Evolutionary conservation across 78 protist species (phyloP).

Genomic region (Cavenderia fasciculata): DNA sequence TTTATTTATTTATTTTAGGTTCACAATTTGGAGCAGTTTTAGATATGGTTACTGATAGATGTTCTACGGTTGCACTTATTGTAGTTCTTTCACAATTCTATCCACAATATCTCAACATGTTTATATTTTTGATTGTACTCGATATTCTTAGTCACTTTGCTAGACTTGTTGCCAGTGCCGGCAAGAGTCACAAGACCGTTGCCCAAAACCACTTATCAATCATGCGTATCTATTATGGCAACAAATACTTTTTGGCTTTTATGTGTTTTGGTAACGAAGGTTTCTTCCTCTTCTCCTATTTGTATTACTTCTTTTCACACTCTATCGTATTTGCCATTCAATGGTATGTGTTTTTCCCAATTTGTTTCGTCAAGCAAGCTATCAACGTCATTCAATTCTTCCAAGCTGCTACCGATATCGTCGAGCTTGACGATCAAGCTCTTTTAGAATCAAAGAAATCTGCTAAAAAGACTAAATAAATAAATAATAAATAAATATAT

Average conservation of each 20-base stretch:
- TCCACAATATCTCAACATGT: slow-evolving; percentile 14
- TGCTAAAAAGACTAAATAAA: too few relatives aligned
- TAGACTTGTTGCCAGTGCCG: slow-evolving; percentile 77
- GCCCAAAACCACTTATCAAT: slow-evolving; percentile 41
- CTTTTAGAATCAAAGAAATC: too few relatives aligned
- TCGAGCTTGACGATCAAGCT: slow-evolving; percentile 44
- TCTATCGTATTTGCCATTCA: background rate
- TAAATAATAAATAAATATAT: too few relatives aligned
- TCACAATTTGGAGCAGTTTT: slow-evolving; percentile 90
- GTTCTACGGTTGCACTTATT: slow-evolving; percentile 82
- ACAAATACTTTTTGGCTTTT: slow-evolving; percentile 75
- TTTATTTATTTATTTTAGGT: slow-evolving; percentile 32
- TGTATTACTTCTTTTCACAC: slow-evolving; percentile 37
- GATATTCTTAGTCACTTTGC: slow-evolving; percentile 86
- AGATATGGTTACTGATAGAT: slow-evolving; percentile 93
- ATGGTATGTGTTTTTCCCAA: slow-evolving; percentile 68
- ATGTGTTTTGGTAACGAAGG: slow-evolving; percentile 77
- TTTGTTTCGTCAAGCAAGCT: slow-evolving; percentile 27
- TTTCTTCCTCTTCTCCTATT: slow-evolving; percentile 67
- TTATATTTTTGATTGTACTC: slow-evolving; percentile 64
- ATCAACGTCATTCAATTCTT: slow-evolving; percentile 51
- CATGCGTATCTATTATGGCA: slow-evolving; percentile 47
- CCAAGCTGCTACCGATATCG: slow-evolving; percentile 65
- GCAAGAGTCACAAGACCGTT: slow-evolving; percentile 57
- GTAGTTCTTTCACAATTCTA: slow-evolving; percentile 78